Evolutionary conservation across 805 yeast species (phyloP).

Genomic region (Hanseniaspora nectarophila): DNA sequence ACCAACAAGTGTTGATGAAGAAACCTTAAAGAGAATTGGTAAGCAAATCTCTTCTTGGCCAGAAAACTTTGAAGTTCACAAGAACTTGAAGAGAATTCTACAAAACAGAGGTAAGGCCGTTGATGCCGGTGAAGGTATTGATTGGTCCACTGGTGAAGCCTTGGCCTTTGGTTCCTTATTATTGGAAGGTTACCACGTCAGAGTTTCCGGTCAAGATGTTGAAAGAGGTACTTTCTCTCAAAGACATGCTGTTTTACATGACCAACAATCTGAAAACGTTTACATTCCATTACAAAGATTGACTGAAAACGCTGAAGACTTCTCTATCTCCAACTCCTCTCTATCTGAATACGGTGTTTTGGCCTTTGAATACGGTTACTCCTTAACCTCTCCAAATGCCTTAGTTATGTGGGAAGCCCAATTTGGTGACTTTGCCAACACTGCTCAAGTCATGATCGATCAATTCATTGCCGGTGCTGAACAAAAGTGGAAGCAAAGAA

Average conservation of each 20-base stretch:
- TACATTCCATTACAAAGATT: conserved; percentile 78
- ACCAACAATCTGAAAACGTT: conserved; percentile 73
- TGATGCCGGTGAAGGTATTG: conserved; percentile 85
- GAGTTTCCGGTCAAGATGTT: conserved; percentile 98
- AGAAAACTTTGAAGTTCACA: conserved; percentile 75
- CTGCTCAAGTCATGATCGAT: conserved; percentile 95
- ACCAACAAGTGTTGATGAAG: conserved; percentile 80
- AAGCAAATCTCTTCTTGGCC: conserved; percentile 72
- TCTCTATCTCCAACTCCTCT: conserved; percentile 84
- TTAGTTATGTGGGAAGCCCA: conserved; percentile 99
- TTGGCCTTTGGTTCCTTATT: conserved; percentile 89
- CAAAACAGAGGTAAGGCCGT: conserved; percentile 74
- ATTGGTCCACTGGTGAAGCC: conserved; percentile 99
- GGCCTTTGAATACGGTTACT: conserved; percentile 99
- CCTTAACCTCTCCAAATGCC: conserved; percentile 93
- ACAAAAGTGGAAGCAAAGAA: conserved; percentile 97
- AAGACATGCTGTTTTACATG: conserved; percentile 97
- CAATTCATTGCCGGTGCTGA: conserved; percentile 96
- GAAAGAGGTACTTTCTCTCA: conserved; percentile 99
- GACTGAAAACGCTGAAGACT: conserved; percentile 70
- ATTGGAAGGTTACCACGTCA: conserved; percentile 87
- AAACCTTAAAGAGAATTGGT: conserved; percentile 67
- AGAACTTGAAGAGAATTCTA: conserved; percentile 90
- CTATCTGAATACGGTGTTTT: conserved; percentile 97
- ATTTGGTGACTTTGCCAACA: conserved; percentile 99